These are phyloP conservation scores for Hymenoscyphus infarciens DNA, from an alignment of 2,329 filamentous ascomycete species.

Conservation along the genomic window DNA sequence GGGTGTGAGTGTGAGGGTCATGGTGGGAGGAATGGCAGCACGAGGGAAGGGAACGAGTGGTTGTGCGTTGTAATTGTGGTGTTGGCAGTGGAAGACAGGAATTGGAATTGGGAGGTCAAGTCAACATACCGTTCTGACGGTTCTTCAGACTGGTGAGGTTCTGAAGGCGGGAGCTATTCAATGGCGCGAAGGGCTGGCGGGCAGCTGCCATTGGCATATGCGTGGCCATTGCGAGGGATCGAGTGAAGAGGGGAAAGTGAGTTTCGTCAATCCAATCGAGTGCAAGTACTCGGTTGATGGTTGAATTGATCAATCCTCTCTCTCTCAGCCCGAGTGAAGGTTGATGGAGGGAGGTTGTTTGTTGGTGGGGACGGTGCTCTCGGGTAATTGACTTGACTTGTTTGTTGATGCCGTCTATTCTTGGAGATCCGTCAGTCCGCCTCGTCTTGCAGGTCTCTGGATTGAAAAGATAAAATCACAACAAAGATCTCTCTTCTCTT, in stretches of 20 bases:
- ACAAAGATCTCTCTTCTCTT: neutral
- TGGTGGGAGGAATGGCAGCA: constrained; percentile 26
- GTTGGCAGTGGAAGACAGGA: constrained; percentile 25
- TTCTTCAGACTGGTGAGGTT: constrained; percentile 73
- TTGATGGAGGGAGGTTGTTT: neutral
- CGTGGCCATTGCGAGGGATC: constrained; percentile 10
- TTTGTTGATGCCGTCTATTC: neutral
- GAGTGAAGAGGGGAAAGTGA: neutral
- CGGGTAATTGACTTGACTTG: neutral
- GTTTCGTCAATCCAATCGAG: neutral
- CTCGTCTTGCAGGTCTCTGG: neutral
- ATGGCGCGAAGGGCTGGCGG: constrained; percentile 70
- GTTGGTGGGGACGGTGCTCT: neutral
- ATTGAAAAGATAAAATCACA: neutral
- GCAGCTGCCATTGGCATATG: constrained; percentile 32
- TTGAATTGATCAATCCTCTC: neutral
- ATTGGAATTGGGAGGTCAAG: constrained; percentile 3
- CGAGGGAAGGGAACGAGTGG: neutral
- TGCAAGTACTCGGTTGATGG: neutral
- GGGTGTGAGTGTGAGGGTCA: constrained; percentile 29
- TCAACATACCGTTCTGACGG: constrained; percentile 62
- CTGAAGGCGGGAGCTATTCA: constrained; percentile 67
- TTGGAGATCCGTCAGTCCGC: neutral
- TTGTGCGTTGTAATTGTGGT: neutral
- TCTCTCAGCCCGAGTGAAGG: neutral